phyloP scores from a whole-genome alignment of 192 early-diverging fungal species.

The Backusella mclennaniae region DNA sequence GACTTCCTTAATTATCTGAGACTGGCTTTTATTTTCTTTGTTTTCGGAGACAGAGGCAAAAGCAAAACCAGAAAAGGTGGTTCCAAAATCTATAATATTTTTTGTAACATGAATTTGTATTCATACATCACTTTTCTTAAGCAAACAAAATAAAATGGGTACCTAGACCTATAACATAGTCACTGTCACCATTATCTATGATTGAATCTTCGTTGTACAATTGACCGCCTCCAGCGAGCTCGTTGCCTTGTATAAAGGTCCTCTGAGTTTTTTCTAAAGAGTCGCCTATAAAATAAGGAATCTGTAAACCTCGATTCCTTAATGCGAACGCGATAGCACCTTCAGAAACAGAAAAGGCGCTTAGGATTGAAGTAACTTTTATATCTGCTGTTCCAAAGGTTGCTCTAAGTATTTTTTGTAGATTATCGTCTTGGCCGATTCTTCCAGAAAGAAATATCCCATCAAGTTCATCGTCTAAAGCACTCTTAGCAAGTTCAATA shows the following conservation, averaged over 20 bases:
- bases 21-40: constrained; percentile 44
- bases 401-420: background rate
- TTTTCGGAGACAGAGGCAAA: constrained; percentile 47
- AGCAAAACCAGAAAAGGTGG: constrained; percentile 50
- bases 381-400: background rate
- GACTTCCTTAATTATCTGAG: constrained; percentile 35
- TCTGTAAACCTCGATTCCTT: background rate
- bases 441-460: constrained; percentile 1
- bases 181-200: background rate
- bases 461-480: background rate
- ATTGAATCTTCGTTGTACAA: background rate
- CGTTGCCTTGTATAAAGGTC: background rate
- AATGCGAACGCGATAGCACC: background rate
- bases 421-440: background rate
- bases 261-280: background rate
- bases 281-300: background rate
- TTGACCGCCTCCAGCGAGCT: background rate
- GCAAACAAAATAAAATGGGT: background rate
- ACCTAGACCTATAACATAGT: background rate
- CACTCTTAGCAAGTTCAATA: background rate
- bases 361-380: background rate
- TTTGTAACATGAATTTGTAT: background rate
- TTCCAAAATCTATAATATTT: constrained; percentile 36
- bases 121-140: background rate
- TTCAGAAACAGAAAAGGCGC: background rate